Conservation (phyloP, 1,284 basidiomycete species). For the Dichomitus squalens region DNA sequence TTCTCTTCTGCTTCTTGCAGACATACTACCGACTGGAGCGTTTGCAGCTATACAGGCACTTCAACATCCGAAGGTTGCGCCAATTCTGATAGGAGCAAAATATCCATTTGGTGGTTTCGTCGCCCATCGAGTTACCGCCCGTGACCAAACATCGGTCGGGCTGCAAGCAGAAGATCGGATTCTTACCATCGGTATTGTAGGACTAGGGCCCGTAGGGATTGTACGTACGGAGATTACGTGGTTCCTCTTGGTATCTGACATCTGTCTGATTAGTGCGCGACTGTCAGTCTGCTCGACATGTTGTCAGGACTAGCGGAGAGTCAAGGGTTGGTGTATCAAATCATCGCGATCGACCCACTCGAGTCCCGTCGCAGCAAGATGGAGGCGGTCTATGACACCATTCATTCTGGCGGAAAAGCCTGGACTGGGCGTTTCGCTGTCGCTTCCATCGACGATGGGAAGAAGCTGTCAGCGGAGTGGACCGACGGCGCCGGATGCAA, state of each 20-base stretch:
- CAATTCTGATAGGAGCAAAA: conserved; percentile 54
- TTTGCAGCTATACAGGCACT: conserved; percentile 77
- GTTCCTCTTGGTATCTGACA: background rate
- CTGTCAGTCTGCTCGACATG: conserved; percentile 65
- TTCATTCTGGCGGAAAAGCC: conserved; percentile 48
- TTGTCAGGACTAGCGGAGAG: conserved; percentile 43
- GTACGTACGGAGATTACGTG: conserved; percentile 35
- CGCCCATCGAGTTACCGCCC: conserved; percentile 26
- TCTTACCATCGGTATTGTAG: conserved; percentile 66
- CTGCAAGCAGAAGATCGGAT: conserved; percentile 42
- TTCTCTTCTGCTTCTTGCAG: conserved; percentile 44
- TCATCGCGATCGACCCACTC: conserved; percentile 67
- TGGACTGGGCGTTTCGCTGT: conserved; percentile 49
- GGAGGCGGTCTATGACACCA: conserved; percentile 52
- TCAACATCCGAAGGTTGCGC: conserved; percentile 68
- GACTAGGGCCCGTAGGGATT: conserved; percentile 77
- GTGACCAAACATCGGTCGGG: conserved; percentile 19
- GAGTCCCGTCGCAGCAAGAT: conserved; percentile 59
- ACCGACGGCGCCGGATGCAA: conserved; percentile 62
- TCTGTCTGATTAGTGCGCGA: conserved; percentile 49
- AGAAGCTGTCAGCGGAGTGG: conserved; percentile 49
- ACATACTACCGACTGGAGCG: conserved; percentile 78
- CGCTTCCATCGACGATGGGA: conserved; percentile 52
- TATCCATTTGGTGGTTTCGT: conserved; percentile 52
- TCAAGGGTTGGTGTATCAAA: conserved; percentile 43